These are phyloP conservation scores for Claviceps cyperi DNA, from an alignment of 2,329 filamentous ascomycete species.

Conservation along the genomic window DNA sequence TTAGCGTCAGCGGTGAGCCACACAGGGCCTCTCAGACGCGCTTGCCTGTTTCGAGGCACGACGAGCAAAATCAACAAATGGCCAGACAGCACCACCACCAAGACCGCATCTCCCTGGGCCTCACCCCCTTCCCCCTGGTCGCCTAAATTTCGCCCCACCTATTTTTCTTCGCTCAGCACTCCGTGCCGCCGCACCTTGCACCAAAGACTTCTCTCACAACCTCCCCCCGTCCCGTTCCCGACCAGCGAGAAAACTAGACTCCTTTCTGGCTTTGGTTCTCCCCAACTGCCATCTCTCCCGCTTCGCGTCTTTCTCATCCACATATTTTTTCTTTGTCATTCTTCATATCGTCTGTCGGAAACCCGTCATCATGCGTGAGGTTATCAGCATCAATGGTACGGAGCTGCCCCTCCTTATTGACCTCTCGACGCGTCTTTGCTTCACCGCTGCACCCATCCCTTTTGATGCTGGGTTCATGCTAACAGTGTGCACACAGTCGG, in stretches of 20 bases:
- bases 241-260: slow-evolving; percentile 7
- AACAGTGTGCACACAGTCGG: slow-evolving; percentile 60
- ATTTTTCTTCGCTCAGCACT: slow-evolving; percentile 19
- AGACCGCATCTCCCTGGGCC: slow-evolving; percentile 13
- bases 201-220: slow-evolving; percentile 13
- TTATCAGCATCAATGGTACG: slow-evolving; percentile 98
- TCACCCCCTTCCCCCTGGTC: slow-evolving; percentile 16
- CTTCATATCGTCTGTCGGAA: slow-evolving; percentile 7
- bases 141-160: slow-evolving; percentile 35
- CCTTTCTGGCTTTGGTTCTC: slow-evolving; percentile 10
- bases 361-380: slow-evolving; percentile 79
- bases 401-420: slow-evolving; percentile 15
- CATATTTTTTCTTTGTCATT: slow-evolving; percentile 10
- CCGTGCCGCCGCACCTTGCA: slow-evolving; percentile 11
- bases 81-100: slow-evolving; percentile 9
- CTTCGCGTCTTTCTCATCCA: slow-evolving; percentile 8
- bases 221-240: slow-evolving; percentile 9
- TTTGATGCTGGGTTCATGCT: slow-evolving; percentile 23
- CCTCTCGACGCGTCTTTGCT: slow-evolving; percentile 10
- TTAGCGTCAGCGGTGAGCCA: slow-evolving; percentile 4
- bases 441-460: slow-evolving; percentile 3
- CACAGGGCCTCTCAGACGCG: slow-evolving; percentile 11
- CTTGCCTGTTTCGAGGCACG: slow-evolving; percentile 21
- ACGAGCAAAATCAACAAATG: slow-evolving; percentile 26
- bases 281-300: slow-evolving; percentile 9